Percentiles rank a stretch among this genome's conserved stretches.
Evolutionary conservation across 352 stramenopile species (phyloP).

Genomic region (Pythium rishiriense): DNA sequence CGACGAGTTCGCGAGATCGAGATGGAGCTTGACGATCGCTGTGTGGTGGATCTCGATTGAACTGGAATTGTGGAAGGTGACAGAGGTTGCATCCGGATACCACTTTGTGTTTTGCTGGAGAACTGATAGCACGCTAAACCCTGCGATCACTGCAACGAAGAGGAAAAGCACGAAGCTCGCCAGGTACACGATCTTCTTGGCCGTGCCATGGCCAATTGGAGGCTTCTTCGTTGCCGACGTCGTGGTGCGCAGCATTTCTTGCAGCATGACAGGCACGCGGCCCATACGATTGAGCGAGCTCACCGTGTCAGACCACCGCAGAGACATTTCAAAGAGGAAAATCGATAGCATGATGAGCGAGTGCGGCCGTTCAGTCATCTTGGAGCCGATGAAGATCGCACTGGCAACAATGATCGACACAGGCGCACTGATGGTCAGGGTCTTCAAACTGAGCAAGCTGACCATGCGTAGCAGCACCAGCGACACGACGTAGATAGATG

Average conservation of each 20-base stretch:
- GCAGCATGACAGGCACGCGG: constrained; percentile 40
- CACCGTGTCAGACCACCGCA: constrained; percentile 51
- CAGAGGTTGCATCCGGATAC: constrained; percentile 76
- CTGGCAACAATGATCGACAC: constrained; percentile 50
- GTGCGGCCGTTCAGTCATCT: constrained; percentile 78
- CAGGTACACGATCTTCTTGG: constrained; percentile 68
- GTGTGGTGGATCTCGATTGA: constrained; percentile 85
- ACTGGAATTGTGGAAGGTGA: constrained; percentile 57
- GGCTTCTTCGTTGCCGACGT: constrained; percentile 39
- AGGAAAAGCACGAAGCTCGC: constrained; percentile 61
- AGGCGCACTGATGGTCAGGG: constrained; percentile 50
- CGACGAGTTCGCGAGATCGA: constrained; percentile 58
- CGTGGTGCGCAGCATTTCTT: constrained; percentile 69
- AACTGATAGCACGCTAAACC: constrained; percentile 75
- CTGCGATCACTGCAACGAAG: constrained; percentile 68
- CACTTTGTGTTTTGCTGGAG: constrained; percentile 71
- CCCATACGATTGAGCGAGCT: constrained; percentile 55
- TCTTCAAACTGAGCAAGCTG: constrained; percentile 48
- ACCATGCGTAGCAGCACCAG: constrained; percentile 79
- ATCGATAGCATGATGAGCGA: constrained; percentile 70
- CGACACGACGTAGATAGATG: constrained; percentile 86
- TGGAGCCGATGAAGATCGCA: constrained; percentile 63
- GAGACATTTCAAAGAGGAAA: constrained; percentile 77
- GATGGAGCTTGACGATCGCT: constrained; percentile 81
- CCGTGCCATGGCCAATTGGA: constrained; percentile 49